phyloP scores from a whole-genome alignment of 2,329 filamentous ascomycete genomes.

The Rhinocladiella mackenziei region DNA sequence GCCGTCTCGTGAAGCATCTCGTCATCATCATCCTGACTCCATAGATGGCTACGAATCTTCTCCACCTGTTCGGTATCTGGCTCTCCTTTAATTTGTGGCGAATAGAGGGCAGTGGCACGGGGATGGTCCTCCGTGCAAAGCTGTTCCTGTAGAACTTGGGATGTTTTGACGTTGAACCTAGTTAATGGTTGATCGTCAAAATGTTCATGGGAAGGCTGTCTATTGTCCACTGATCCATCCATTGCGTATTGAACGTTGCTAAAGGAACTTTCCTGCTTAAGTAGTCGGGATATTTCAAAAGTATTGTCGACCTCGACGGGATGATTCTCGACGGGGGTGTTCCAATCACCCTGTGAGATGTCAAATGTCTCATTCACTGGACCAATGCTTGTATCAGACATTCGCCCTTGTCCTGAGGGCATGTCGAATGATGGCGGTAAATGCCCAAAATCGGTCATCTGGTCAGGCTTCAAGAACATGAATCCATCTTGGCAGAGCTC shows the following conservation, averaged over 20 bases:
- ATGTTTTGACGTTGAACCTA: conserved; percentile 24
- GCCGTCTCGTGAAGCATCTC: conserved; percentile 1
- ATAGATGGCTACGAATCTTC: conserved; percentile 2
- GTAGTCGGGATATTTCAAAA: conserved; percentile 12
- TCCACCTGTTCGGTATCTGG: background rate
- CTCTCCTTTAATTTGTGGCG: background rate
- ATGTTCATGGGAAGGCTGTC: background rate
- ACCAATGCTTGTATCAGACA: background rate
- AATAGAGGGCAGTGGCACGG: background rate
- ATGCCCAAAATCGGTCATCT: conserved; percentile 5
- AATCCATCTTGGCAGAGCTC: conserved; percentile 23
- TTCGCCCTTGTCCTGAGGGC: conserved; percentile 2
- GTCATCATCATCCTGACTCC: conserved; percentile 5
- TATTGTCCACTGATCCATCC: background rate
- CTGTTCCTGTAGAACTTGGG: conserved; percentile 26
- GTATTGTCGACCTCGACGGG: conserved; percentile 5
- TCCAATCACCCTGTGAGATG: conserved; percentile 1
- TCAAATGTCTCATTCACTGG: conserved; percentile 4
- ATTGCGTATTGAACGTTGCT: conserved; percentile 2
- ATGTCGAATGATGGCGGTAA: conserved; percentile 11
- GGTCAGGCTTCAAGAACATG: conserved; percentile 10
- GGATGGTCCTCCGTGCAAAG: conserved; percentile 6
- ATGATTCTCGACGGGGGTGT: background rate
- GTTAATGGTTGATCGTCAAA: conserved; percentile 5
- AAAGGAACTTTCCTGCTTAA: background rate